Evolutionary conservation across 257 asterid species (phyloP).

Genomic region (Lithospermum erythrorhizon): DNA sequence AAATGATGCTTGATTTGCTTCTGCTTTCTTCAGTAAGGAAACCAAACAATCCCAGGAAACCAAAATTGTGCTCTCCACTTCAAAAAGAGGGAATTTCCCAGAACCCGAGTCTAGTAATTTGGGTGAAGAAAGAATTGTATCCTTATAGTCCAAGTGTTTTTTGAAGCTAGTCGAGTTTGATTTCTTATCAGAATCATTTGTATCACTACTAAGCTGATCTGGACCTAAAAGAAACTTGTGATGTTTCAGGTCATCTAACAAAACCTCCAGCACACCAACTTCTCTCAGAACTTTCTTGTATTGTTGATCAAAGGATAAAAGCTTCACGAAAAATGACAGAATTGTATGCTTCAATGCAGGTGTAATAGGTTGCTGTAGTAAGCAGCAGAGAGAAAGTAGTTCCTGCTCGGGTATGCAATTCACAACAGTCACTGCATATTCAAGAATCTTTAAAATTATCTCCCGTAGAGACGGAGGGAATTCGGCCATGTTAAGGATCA

Average conservation of each 20-base stretch:
- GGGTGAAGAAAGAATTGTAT: conserved; percentile 92
- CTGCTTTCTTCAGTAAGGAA: conserved; percentile 81
- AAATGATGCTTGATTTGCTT: conserved; percentile 74
- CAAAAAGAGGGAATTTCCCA: conserved; percentile 68
- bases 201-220: conserved; percentile 46
- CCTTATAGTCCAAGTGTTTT: conserved; percentile 67
- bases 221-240: conserved; percentile 66
- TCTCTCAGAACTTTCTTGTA: conserved; percentile 92
- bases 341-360: conserved; percentile 72
- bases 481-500: conserved; percentile 95
- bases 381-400: conserved; percentile 90
- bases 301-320: conserved; percentile 90
- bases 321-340: conserved; percentile 84
- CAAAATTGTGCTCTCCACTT: conserved; percentile 55
- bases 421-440: conserved; percentile 92
- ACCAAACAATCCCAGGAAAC: conserved; percentile 95
- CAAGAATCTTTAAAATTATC: conserved; percentile 91
- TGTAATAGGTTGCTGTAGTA: conserved; percentile 85
- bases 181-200: conserved; percentile 48
- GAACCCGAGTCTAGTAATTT: conserved; percentile 78
- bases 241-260: conserved; percentile 92
- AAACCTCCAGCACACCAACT: conserved; percentile 94
- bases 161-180: conserved; percentile 66
- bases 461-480: conserved; percentile 80
- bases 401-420: conserved; percentile 96